Conservation (phyloP, 768 basidiomycete genomes). For the Boletus pseudopeckii region DNA sequence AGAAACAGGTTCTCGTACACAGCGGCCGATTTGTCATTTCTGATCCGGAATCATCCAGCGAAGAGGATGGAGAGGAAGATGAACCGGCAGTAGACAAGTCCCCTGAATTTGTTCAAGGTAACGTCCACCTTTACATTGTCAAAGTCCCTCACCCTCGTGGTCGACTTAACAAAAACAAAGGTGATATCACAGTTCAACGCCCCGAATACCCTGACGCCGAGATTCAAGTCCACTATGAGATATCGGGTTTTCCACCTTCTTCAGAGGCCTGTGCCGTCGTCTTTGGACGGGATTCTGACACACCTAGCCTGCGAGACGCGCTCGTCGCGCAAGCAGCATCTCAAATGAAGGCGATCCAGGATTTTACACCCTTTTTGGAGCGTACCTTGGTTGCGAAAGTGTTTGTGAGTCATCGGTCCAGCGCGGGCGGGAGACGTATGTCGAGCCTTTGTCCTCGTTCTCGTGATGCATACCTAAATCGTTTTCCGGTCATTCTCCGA, state of each 20-base stretch:
- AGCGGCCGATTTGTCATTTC: constrained; percentile 52
- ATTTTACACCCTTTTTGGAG: constrained; percentile 19
- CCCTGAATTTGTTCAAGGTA: constrained; percentile 45
- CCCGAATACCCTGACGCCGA: constrained; percentile 2
- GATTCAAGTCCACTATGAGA: constrained; percentile 42
- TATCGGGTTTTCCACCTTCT: constrained; percentile 41
- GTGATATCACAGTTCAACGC: constrained; percentile 7
- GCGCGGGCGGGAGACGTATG: constrained; percentile 14
- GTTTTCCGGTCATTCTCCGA: background rate
- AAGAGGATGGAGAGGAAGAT: constrained; percentile 39
- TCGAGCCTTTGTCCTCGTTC: background rate
- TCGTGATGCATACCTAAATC: background rate
- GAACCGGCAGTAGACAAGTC: constrained; percentile 31
- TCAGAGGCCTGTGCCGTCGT: constrained; percentile 42
- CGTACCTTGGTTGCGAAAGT: constrained; percentile 25
- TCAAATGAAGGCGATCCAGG: constrained; percentile 12
- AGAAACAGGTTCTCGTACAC: constrained; percentile 74
- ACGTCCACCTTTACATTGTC: background rate
- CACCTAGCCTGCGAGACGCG: background rate
- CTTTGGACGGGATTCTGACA: constrained; percentile 37
- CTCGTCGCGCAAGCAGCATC: constrained; percentile 9
- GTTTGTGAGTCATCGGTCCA: constrained; percentile 18
- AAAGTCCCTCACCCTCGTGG: background rate
- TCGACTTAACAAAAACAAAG: constrained; percentile 6
- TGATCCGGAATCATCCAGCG: constrained; percentile 21